Evolutionary conservation across 2,329 filamentous ascomycete species (phyloP).

Genomic region (Stachybotrys elegans): DNA sequence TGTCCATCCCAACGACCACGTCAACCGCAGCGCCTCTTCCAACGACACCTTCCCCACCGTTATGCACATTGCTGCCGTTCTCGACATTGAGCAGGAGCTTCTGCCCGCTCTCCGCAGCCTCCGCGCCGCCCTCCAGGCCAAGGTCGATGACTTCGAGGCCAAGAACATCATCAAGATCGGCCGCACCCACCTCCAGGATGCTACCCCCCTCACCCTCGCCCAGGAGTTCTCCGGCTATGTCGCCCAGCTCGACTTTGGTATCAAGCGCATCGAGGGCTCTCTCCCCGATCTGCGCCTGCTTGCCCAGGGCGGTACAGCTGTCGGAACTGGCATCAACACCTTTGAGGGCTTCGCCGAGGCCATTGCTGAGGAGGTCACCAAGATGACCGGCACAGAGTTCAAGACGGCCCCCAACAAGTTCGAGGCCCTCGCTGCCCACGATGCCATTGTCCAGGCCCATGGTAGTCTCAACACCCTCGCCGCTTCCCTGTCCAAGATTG

Average conservation of each 20-base stretch:
- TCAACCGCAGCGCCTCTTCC: slow-evolving; percentile 98
- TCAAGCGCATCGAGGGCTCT: slow-evolving; percentile 77
- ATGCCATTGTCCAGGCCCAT: slow-evolving; percentile 90
- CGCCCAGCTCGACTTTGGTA: slow-evolving; percentile 85
- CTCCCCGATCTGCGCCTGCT: slow-evolving; percentile 82
- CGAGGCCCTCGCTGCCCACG: slow-evolving; percentile 91
- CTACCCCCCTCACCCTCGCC: slow-evolving; percentile 88
- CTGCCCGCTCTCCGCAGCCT: slow-evolving; percentile 79
- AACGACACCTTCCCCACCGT: slow-evolving; percentile 99
- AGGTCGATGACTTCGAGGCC: slow-evolving; percentile 80
- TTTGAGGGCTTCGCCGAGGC: slow-evolving; percentile 93
- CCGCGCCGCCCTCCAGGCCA: slow-evolving; percentile 77
- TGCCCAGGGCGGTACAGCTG: slow-evolving; percentile 93
- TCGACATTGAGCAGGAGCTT: slow-evolving; percentile 84
- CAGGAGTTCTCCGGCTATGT: slow-evolving; percentile 99
- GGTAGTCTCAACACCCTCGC: slow-evolving; percentile 92
- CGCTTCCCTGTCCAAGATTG: slow-evolving; percentile 91
- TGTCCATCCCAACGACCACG: slow-evolving; percentile 98
- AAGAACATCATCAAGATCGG: slow-evolving; percentile 98
- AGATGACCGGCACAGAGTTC: slow-evolving; percentile 90
- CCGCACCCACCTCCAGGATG: slow-evolving; percentile 94
- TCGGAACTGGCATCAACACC: slow-evolving; percentile 96
- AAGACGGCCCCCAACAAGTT: slow-evolving; percentile 99
- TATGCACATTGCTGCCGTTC: slow-evolving; percentile 97
- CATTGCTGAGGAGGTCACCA: slow-evolving; percentile 84